phyloP scores from a whole-genome alignment of 2,329 filamentous ascomycete genomes.

The Beauveria brongniartii region DNA sequence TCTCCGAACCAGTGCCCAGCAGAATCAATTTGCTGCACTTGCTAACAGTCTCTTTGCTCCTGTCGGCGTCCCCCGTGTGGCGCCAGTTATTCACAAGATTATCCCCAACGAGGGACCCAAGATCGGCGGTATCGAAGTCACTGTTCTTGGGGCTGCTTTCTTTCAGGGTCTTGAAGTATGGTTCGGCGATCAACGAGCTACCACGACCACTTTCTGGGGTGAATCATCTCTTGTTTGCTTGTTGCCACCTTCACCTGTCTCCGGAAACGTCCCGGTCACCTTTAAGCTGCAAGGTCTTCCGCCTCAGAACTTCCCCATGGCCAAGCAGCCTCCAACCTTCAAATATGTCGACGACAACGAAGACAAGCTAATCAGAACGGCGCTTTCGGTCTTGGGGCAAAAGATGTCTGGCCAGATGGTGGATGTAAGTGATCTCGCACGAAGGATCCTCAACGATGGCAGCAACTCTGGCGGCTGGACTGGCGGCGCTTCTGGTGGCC shows the following conservation, averaged over 20 bases:
- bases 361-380: constrained; percentile 59
- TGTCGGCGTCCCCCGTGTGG: constrained; percentile 36
- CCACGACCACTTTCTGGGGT: constrained; percentile 74
- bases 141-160: constrained; percentile 73
- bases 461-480: constrained; percentile 36
- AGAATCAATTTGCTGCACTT: constrained; percentile 37
- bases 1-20: constrained; percentile 37
- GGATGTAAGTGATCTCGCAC: constrained; percentile 53
- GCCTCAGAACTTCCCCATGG: constrained; percentile 27
- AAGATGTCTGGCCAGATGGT: constrained; percentile 58
- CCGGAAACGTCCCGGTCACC: constrained; percentile 63
- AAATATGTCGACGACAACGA: constrained; percentile 68
- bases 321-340: constrained; percentile 47
- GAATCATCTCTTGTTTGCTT: constrained; percentile 73
- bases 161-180: constrained; percentile 70
- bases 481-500: constrained; percentile 29
- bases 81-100: constrained; percentile 67
- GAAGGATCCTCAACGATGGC: constrained; percentile 48
- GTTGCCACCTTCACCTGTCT: constrained; percentile 59
- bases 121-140: constrained; percentile 79
- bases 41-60: constrained; percentile 43
- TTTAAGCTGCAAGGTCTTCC: constrained; percentile 48
- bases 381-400: constrained; percentile 54
- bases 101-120: constrained; percentile 77
- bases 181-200: constrained; percentile 60